Evolutionary conservation across 176 grass and related monocot genomes (phyloP), one percentile per base, ranked within the genome.

Genomic region (Musa acuminata): DNA sequence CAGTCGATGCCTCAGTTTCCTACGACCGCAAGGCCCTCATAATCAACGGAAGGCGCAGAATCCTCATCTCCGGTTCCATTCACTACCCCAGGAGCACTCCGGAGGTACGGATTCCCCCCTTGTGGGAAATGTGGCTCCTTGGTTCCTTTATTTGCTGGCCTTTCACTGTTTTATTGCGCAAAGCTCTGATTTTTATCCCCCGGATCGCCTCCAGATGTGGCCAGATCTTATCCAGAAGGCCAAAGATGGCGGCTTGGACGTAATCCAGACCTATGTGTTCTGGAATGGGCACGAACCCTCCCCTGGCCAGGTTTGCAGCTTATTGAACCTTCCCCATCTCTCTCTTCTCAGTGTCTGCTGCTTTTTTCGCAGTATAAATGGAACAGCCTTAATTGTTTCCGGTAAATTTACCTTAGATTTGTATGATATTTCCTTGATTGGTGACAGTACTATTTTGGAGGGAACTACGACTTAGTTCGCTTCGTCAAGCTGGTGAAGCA

Each of bases 1-100:
- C 55, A 24, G 83, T 62, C 35, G 82, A 86, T 71, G 93, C 85
- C 13, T 76, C 87, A 65, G 93, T 96, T 21, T 79, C 89, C 69
- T 96, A 92, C 74, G 93, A 96, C 77, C 93, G 74, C 83, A 91
- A 91, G 62, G 72, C 93, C 53, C 64, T 96, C 77, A 67, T 90
- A 81, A 92, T 96, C 77, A 85, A 92, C 75, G 93, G 93, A 13
- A 82, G 72, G 67, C 87, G 87, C 78, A 91, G 89, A 77, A 88
- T 96, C 75, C 93, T 96, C 77, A 87, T 96, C 76, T 96, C 93
- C 72, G 93, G 93, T 76, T 96, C 93, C 67, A 96, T 96, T 83
- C 93, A 96, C 87, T 96, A 96, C 81, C 89, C 93, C 0, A 73
- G 93, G 49, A 92, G 93, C 83, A 92, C 87, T 3, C 87, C 90